Conservation (phyloP, 73 alveolate species). For the Paramecium primaurelia region DNA sequence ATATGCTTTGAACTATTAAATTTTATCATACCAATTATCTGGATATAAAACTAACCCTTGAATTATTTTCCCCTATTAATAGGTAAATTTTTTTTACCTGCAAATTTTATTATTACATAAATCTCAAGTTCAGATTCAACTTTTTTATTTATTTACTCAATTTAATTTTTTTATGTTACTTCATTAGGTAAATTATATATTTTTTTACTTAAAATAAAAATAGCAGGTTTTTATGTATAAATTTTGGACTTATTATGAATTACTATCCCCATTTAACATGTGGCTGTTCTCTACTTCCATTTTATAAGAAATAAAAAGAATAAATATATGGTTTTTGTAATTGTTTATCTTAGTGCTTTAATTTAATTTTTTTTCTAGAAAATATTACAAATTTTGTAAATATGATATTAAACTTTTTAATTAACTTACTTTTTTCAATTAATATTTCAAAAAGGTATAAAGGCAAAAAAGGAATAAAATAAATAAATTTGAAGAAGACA, state of each 20-base stretch:
- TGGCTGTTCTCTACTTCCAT: neutral
- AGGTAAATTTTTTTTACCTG: constrained; percentile 41
- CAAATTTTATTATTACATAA: constrained; percentile 76
- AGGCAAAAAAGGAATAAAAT: too few relatives aligned
- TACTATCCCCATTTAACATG: neutral
- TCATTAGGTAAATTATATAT: too few relatives aligned
- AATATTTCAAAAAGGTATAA: too few relatives aligned
- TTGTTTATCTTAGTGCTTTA: too few relatives aligned
- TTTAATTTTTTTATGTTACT: too few relatives aligned
- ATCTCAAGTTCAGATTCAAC: constrained; percentile 60
- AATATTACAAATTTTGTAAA: too few relatives aligned
- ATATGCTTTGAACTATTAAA: constrained; percentile 64
- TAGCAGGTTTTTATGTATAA: neutral
- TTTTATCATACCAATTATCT: constrained; percentile 73
- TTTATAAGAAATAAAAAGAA: too few relatives aligned
- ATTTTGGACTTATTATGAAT: neutral
- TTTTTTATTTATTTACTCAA: neutral
- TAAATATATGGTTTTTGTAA: too few relatives aligned
- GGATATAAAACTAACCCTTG: constrained; percentile 95
- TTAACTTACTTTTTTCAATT: too few relatives aligned
- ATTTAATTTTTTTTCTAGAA: too few relatives aligned
- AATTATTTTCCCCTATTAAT: constrained; percentile 78
- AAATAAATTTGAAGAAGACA: too few relatives aligned
- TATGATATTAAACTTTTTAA: too few relatives aligned
- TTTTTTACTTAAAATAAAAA: neutral